Evolutionary conservation across 148 eudicot species (phyloP).

Genomic region (Vaccinium macrocarpon): DNA sequence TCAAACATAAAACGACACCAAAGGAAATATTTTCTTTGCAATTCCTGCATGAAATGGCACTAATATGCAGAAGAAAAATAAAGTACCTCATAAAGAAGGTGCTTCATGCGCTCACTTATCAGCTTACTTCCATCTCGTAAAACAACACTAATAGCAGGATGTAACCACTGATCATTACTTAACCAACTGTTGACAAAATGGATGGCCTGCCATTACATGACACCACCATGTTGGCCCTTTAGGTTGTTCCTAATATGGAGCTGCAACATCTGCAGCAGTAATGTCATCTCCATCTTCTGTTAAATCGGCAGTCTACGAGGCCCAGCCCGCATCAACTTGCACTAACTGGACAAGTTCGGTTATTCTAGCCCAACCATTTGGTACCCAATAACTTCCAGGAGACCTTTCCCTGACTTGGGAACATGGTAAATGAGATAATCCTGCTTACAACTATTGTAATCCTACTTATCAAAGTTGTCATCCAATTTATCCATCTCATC

Average conservation of each 20-base stretch:
- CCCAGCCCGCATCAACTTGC: slow-evolving; percentile 63
- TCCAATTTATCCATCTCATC: slow-evolving; percentile 23
- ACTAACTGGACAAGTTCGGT: slow-evolving; percentile 69
- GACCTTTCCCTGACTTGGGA: slow-evolving; percentile 24
- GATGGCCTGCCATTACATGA: slow-evolving; percentile 78
- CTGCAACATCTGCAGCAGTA: slow-evolving; percentile 85
- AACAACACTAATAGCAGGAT: slow-evolving; percentile 89
- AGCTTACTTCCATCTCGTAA: slow-evolving; percentile 90
- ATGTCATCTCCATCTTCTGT: slow-evolving; percentile 68
- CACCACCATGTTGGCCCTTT: slow-evolving; percentile 98
- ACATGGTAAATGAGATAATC: slow-evolving; percentile 27
- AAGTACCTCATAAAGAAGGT: slow-evolving; percentile 86
- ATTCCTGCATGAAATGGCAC: neutral
- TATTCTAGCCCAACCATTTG: slow-evolving; percentile 90
- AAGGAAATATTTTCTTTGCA: neutral
- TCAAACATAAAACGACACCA: neutral
- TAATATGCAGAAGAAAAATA: neutral
- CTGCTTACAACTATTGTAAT: slow-evolving; percentile 27
- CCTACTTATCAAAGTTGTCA: slow-evolving; percentile 27
- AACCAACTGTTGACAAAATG: slow-evolving; percentile 63
- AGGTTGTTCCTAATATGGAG: slow-evolving; percentile 90
- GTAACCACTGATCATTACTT: slow-evolving; percentile 78
- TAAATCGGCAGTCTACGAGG: slow-evolving; percentile 54
- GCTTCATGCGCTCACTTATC: slow-evolving; percentile 91
- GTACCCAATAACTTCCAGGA: slow-evolving; percentile 67